A percentile compares a stretch with the other conserved stretches of the same genome.
Evolutionary conservation across 1,139 yeast species (phyloP).

Genomic region (Saccharomyces hybrid): DNA sequence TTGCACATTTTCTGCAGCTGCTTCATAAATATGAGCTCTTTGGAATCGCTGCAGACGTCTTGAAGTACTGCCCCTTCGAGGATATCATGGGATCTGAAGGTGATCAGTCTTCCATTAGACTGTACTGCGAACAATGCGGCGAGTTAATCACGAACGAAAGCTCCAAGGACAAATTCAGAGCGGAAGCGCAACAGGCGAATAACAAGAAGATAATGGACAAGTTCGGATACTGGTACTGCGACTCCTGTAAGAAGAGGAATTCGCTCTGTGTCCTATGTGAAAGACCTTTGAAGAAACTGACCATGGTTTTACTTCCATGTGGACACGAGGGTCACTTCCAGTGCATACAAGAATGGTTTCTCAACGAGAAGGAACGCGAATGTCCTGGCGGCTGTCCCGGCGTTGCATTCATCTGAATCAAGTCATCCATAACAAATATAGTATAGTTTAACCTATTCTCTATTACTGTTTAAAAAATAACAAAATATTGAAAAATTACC

Average conservation of each 20-base stretch:
- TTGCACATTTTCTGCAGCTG: constrained; percentile 27
- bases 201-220: constrained; percentile 13
- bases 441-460: neutral
- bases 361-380: constrained; percentile 51
- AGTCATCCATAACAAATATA: too few species aligned
- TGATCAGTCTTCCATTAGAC: constrained; percentile 43
- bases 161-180: constrained; percentile 37
- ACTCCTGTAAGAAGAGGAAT: constrained; percentile 51
- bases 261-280: constrained; percentile 76
- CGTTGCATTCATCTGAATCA: neutral
- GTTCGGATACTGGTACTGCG: constrained; percentile 83
- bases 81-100: constrained; percentile 26
- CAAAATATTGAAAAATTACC: neutral
- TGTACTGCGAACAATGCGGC: constrained; percentile 63
- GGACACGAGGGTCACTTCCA: constrained; percentile 86
- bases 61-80: constrained; percentile 31
- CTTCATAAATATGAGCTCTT: constrained; percentile 30
- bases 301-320: constrained; percentile 60
- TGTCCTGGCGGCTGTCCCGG: constrained; percentile 73
- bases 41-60: constrained; percentile 29
- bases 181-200: constrained; percentile 19
- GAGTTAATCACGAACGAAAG: constrained; percentile 60
- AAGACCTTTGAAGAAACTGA: constrained; percentile 67
- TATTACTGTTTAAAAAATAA: neutral
- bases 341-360: constrained; percentile 75